Percentiles rank a stretch among this genome's conserved stretches.
phyloP scores from a whole-genome alignment of 1,284 basidiomycete species.

The Ceratobasidium sp. region DNA sequence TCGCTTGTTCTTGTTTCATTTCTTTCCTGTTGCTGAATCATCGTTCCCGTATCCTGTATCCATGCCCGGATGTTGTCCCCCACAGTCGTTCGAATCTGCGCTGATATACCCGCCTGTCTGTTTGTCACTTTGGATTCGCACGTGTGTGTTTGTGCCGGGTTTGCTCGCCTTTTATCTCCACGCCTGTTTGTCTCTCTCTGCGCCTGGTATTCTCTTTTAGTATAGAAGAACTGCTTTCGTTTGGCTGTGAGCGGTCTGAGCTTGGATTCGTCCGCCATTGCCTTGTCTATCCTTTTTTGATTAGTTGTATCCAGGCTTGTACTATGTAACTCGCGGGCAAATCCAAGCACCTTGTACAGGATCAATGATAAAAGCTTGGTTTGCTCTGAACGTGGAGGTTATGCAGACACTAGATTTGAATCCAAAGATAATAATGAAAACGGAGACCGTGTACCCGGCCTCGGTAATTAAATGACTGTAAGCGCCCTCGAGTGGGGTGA shows the following conservation, averaged over 20 bases:
- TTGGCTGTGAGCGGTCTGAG: not conserved
- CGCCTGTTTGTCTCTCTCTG: not conserved
- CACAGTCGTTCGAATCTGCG: conserved; percentile 4
- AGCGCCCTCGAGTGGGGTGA: too few relatives aligned
- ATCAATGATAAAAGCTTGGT: too few relatives aligned
- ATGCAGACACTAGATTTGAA: too few relatives aligned
- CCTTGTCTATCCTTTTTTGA: not conserved
- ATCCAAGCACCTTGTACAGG: conserved; percentile 27
- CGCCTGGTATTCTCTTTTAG: too few relatives aligned
- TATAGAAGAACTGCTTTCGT: not conserved
- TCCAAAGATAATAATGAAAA: too few relatives aligned
- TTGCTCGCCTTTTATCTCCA: not conserved
- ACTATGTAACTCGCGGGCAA: conserved; percentile 31
- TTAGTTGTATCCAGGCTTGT: conserved; percentile 37
- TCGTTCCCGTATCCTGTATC: conserved; percentile 28
- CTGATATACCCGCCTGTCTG: conserved; percentile 11
- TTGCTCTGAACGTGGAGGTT: too few relatives aligned
- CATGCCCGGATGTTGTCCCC: conserved; percentile 12
- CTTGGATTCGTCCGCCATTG: not conserved
- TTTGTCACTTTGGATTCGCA: too few relatives aligned
- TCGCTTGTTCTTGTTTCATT: not conserved
- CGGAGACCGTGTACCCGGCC: too few relatives aligned
- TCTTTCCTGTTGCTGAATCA: too few relatives aligned
- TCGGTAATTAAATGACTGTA: too few relatives aligned
- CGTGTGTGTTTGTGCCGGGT: conserved; percentile 9